Evolutionary conservation across 164 flowering plant genomes (phyloP), one percentile per base, ranked within the genome.

Genomic region (Vitis cinerea): DNA sequence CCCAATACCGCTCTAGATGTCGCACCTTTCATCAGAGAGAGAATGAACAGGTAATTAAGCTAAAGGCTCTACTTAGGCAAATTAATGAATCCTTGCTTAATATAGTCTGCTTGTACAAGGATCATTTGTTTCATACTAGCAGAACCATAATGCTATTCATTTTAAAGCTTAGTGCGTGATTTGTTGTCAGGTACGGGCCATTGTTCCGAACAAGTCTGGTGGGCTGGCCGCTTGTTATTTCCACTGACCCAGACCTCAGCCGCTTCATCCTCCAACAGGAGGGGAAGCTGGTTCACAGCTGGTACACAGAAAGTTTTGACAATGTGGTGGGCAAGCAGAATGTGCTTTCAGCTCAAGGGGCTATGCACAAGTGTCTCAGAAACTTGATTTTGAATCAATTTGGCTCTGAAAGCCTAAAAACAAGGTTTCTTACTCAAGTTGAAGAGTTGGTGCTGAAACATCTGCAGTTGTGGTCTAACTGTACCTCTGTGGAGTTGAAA

Each of bases 311-410:
- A 17, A 85, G 86, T 7, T 87, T 89, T 72, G 83, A 88, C 37
- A 86, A 83, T 72, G 82, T 89, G 53, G 87, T 89, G 51, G 91
- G 91, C 12, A 56, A 63, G 58, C 83, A 85, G 47, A 87, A 84
- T 75, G 86, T 89, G 23, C 83, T 86, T 53, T 81, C 87, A 0
- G 70, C 83, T 58, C 90, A 89, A 69, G 91, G 91, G 14, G 83
- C 83, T 79, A 82, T 89, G 82, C 80, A 89, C 80, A 89, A 85
- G 76, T 85, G 87, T 82, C 83, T 89, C 3, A 87, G 84, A 82
- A 84, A 78, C 74, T 76, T 89, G 88, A 85, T 89, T 31, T 81
- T 89, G 14, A 80, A 75, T 74, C 80, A 85, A 19, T 87, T 87
- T 79, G 93, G 93, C 37, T 82, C 85, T 29, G 88, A 86, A 72